These are phyloP conservation scores for Fusarium nurragi DNA, from an alignment of 2,329 filamentous ascomycete genomes.

Conservation along the genomic window DNA sequence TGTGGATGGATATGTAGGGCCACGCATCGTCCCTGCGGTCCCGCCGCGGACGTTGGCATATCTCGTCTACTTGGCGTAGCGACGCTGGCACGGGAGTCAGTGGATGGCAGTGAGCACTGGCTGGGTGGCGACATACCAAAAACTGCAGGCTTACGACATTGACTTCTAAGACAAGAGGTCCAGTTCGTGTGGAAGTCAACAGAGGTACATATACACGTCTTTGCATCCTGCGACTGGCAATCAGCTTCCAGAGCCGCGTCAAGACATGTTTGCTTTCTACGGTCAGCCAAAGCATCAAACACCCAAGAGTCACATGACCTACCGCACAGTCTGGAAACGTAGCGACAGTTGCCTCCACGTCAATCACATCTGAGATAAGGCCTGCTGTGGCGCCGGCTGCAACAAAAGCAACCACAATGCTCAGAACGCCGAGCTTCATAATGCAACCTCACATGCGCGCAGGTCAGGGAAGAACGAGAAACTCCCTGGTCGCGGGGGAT, in stretches of 20 bases:
- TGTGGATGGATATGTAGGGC: slow-evolving; percentile 15
- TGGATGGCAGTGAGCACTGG: not conserved
- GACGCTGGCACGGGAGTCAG: not conserved
- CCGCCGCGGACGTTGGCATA: slow-evolving; percentile 6
- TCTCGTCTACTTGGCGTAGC: not conserved
- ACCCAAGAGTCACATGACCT: not conserved
- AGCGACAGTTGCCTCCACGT: not conserved
- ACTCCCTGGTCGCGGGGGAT: not conserved
- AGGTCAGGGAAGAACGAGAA: not conserved
- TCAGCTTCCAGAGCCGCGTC: not conserved
- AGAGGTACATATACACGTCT: not conserved
- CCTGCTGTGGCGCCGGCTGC: not conserved
- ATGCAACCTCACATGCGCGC: not conserved
- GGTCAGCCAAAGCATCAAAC: not conserved
- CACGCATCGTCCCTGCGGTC: slow-evolving; percentile 11
- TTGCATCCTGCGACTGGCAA: not conserved
- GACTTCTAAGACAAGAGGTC: not conserved
- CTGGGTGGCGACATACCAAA: not conserved
- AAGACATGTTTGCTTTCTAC: not conserved
- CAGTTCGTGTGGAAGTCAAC: not conserved
- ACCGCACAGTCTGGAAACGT: not conserved
- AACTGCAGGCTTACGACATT: not conserved
- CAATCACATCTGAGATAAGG: not conserved
- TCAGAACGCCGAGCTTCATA: not conserved
- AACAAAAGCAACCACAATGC: not conserved